These are phyloP conservation scores for Hanseniaspora lachancei DNA, from an alignment of 805 yeast genomes.

Conservation along the genomic window DNA sequence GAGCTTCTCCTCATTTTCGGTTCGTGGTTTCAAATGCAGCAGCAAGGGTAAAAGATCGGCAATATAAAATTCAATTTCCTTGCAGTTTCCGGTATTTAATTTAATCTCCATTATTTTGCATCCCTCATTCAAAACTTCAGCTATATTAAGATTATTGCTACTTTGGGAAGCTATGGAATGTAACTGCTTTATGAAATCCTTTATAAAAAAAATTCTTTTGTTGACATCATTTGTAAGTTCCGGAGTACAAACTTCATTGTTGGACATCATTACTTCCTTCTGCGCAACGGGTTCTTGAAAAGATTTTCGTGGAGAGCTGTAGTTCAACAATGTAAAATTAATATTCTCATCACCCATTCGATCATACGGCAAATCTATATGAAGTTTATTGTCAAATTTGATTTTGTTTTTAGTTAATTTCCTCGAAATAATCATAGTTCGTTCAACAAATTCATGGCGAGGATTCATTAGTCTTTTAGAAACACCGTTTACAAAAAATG, in stretches of 20 bases:
- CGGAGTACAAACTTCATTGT: constrained; percentile 18
- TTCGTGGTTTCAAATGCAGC: constrained; percentile 43
- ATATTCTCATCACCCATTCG: not conserved
- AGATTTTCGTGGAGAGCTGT: not conserved
- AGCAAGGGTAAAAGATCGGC: constrained; percentile 39
- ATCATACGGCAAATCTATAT: constrained; percentile 14
- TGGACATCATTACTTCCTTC: constrained; percentile 11
- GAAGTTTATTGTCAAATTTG: constrained; percentile 24
- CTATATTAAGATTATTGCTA: constrained; percentile 30
- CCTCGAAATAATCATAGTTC: constrained; percentile 28
- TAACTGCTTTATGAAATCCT: constrained; percentile 49
- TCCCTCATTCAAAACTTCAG: constrained; percentile 33
- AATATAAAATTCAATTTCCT: constrained; percentile 49
- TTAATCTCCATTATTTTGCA: constrained; percentile 46
- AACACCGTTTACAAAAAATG: constrained; percentile 21
- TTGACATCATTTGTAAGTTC: constrained; percentile 26
- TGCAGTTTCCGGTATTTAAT: constrained; percentile 36
- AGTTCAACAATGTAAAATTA: not conserved
- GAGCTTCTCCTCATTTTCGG: constrained; percentile 47
- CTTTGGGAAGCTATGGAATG: constrained; percentile 31
- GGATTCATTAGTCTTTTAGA: constrained; percentile 22
- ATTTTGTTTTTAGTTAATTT: constrained; percentile 19
- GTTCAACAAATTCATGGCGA: constrained; percentile 20
- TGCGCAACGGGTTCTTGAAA: not conserved
- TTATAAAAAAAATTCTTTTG: constrained; percentile 55